Base-by-base conservation (phyloP, 306 rosid species). In the Sindora glabra region DNA sequence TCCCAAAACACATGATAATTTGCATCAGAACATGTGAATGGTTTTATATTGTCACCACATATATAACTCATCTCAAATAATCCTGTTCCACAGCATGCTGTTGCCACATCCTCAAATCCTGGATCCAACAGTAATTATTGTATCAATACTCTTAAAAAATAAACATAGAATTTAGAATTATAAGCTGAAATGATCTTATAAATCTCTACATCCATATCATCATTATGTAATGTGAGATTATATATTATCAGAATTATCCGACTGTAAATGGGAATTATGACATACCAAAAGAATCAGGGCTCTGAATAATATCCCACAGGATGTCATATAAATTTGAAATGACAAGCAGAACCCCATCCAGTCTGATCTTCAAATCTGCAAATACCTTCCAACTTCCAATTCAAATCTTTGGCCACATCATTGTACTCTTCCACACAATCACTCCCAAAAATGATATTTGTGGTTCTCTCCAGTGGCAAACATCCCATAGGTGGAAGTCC, bases 401-500 rank as follows among this genome's bases (percentile, higher is more conserved):
- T 78, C 41, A 84, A 84, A 41, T 65, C 74, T 14, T 12, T 66
- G 14, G 82, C 84, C 48, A 54, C 72, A 16, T 50, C 13, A 26
- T 80, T 84, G 64, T 69, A 70, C 21, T 67, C 52, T 29, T 75
- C 82, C 9, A 53, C 64, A 53, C 90, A 80, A 0, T 5, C 58
- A 41, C 74, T 37, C 21, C 73, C 81, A 19, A 4, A 45, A 0
- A 68, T 11, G 57, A 80, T 0, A 11, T 57, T 72, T 10, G 21
- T 57, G 53, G 74, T 64, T 66, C 90, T 84, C 62, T 80, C 84
- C 55, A 80, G 49, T 55, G 90, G 90, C 23, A 84, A 37, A 71
- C 90, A 78, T 26, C 87, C 86, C 87, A 80, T 84, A 10, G 87
- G 90, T 42, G 87, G 84, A 24, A 77, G 78, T 23, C 90, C 86